A percentile compares a stretch with the other conserved stretches of the same genome.
phyloP scores from a whole-genome alignment of 257 asterid species.

The Solanum arcanum region DNA sequence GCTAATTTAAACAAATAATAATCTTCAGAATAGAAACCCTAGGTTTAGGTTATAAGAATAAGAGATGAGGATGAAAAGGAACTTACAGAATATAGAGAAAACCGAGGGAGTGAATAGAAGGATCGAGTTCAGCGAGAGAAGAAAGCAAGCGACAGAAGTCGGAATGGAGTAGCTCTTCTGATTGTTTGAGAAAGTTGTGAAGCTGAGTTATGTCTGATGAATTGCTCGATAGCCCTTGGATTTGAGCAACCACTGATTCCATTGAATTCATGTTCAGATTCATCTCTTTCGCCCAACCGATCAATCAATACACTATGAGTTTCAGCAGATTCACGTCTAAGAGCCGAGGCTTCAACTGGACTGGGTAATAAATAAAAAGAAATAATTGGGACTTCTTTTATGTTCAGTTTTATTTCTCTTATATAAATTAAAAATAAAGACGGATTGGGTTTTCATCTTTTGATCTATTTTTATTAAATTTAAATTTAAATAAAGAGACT shows the following conservation, averaged over 20 bases:
- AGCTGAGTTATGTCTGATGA: constrained; percentile 51
- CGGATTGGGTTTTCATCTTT: too few relatives aligned
- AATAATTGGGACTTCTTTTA: not conserved
- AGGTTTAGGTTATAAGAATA: not conserved
- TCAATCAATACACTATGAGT: not conserved
- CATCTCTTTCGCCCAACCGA: constrained; percentile 7
- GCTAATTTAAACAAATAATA: not conserved
- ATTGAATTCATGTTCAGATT: constrained; percentile 60
- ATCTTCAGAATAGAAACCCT: not conserved
- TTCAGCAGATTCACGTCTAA: not conserved
- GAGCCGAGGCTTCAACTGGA: too few relatives aligned
- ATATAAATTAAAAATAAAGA: too few relatives aligned
- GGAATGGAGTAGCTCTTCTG: constrained; percentile 55
- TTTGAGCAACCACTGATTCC: constrained; percentile 73
- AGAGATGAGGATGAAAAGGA: not conserved
- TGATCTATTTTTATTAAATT: too few relatives aligned
- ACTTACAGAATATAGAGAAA: constrained; percentile 63
- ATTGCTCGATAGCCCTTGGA: constrained; percentile 56
- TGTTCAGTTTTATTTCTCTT: not conserved
- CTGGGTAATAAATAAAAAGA: too few relatives aligned
- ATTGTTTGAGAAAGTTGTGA: constrained; percentile 50
- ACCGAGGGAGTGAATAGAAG: constrained; percentile 65
- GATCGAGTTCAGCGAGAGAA: constrained; percentile 61
- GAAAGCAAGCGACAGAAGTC: constrained; percentile 50
- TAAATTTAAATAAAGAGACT: too few relatives aligned